A percentile compares a stretch with the other conserved stretches of the same genome.
Evolutionary conservation across 106 monocot species (phyloP).

Genomic region (Triglochin maritima): DNA sequence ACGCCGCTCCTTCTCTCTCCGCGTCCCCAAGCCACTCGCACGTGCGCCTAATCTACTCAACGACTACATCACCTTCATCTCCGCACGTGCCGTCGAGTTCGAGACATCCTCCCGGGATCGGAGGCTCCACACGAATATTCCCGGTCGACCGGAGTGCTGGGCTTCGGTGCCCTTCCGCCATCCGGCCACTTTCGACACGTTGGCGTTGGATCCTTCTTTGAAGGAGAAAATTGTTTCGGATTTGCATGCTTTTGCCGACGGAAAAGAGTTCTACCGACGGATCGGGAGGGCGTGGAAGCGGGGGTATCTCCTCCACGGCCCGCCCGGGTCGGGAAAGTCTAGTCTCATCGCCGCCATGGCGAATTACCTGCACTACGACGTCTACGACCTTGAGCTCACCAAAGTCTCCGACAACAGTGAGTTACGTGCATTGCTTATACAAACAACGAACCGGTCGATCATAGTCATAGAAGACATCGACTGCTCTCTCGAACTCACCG

Average conservation of each 20-base stretch:
- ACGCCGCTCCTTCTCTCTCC: slow-evolving; percentile 78
- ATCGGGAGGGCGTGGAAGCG: slow-evolving; percentile 78
- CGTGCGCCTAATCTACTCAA: slow-evolving; percentile 41
- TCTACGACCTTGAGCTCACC: slow-evolving; percentile 42
- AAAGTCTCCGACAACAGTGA: slow-evolving; percentile 36
- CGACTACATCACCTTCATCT: slow-evolving; percentile 54
- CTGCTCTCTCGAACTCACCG: slow-evolving; percentile 69
- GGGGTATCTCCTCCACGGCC: slow-evolving; percentile 78
- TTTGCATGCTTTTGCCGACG: slow-evolving; percentile 41
- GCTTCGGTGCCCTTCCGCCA: slow-evolving; percentile 79
- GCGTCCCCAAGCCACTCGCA: slow-evolving; percentile 58
- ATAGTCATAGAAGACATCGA: slow-evolving; percentile 95
- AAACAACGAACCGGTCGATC: slow-evolving; percentile 73
- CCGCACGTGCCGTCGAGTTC: slow-evolving; percentile 30
- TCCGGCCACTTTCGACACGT: slow-evolving; percentile 73
- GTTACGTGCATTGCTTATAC: slow-evolving; percentile 57
- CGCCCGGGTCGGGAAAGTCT: slow-evolving; percentile 78
- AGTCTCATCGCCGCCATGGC: slow-evolving; percentile 85
- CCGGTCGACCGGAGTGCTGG: slow-evolving; percentile 24
- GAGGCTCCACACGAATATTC: slow-evolving; percentile 53
- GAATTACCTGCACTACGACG: slow-evolving; percentile 67
- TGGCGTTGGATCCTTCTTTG: slow-evolving; percentile 50
- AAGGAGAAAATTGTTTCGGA: slow-evolving; percentile 46
- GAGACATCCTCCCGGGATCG: slow-evolving; percentile 47
- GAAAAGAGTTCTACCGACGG: slow-evolving; percentile 52